phyloP scores from a whole-genome alignment of 1,284 basidiomycete species.

The Rhodotorula mucilaginosa region DNA sequence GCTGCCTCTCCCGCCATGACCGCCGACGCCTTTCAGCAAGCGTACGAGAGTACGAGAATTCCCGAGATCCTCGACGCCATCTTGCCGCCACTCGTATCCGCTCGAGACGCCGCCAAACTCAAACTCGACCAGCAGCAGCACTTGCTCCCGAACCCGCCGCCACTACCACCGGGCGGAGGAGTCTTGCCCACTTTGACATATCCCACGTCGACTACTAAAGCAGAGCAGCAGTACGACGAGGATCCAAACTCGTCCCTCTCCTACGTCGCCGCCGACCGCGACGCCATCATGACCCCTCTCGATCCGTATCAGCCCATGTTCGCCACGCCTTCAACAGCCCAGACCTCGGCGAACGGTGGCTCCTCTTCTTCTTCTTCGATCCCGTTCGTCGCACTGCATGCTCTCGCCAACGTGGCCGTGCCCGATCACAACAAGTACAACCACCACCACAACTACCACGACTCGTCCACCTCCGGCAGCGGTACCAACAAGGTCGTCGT shows the following conservation, averaged over 20 bases:
- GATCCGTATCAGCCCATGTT: background rate
- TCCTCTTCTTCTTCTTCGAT: background rate
- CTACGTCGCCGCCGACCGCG: background rate
- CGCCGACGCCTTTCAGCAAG: background rate
- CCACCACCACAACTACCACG: no score
- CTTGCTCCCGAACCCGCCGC: no score
- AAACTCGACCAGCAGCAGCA: background rate
- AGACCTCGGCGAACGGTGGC: no score
- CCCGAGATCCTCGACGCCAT: conserved; percentile 17
- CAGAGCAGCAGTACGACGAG: background rate
- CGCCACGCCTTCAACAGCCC: background rate
- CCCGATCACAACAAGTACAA: background rate
- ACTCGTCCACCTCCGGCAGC: background rate
- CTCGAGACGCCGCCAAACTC: background rate
- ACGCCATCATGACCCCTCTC: background rate
- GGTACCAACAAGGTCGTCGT: background rate
- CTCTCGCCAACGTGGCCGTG: conserved; percentile 8
- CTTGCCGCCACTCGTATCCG: background rate
- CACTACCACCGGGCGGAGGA: no score
- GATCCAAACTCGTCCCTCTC: background rate
- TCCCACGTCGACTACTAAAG: background rate
- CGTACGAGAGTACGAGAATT: conserved; percentile 6
- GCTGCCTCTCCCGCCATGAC: conserved; percentile 5
- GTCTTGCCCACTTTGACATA: background rate
- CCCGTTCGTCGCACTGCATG: background rate